Evolutionary conservation across 2,329 filamentous ascomycete genomes (phyloP).

Genomic region (Xylaria arbuscula): DNA sequence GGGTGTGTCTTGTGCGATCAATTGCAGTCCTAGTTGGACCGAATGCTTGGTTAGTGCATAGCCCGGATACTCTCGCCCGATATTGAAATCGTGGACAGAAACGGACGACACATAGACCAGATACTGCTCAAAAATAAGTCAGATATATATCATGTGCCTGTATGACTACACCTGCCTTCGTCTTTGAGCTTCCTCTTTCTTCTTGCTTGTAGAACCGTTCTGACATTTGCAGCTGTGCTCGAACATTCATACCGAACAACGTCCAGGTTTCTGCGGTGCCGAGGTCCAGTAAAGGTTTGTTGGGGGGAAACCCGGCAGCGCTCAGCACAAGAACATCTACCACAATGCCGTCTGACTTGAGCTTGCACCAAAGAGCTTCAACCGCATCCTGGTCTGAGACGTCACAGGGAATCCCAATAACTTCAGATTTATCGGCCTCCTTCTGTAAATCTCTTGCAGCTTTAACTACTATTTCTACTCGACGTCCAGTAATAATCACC

Average conservation of each 20-base stretch:
- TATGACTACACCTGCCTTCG: conserved; percentile 22
- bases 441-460: conserved; percentile 43
- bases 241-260: conserved; percentile 47
- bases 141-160: background rate
- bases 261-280: conserved; percentile 43
- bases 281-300: conserved; percentile 39
- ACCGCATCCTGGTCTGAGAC: conserved; percentile 41
- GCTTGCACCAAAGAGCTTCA: conserved; percentile 47
- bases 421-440: conserved; percentile 27
- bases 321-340: conserved; percentile 53
- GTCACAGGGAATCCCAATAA: conserved; percentile 42
- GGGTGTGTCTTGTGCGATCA: conserved; percentile 51
- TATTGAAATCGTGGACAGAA: conserved; percentile 47
- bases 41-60: conserved; percentile 56
- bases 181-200: conserved; percentile 23
- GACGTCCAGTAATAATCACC: conserved; percentile 55
- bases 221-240: conserved; percentile 47
- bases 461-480: conserved; percentile 46
- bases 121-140: conserved; percentile 39
- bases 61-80: conserved; percentile 40
- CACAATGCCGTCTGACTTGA: conserved; percentile 37
- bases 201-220: conserved; percentile 51
- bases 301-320: conserved; percentile 38
- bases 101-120: conserved; percentile 51
- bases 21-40: conserved; percentile 51